Evolutionary conservation across 1,284 basidiomycete species (phyloP), one percentile per base, ranked within the genome.

Genomic region (Laetiporus sulphureus): DNA sequence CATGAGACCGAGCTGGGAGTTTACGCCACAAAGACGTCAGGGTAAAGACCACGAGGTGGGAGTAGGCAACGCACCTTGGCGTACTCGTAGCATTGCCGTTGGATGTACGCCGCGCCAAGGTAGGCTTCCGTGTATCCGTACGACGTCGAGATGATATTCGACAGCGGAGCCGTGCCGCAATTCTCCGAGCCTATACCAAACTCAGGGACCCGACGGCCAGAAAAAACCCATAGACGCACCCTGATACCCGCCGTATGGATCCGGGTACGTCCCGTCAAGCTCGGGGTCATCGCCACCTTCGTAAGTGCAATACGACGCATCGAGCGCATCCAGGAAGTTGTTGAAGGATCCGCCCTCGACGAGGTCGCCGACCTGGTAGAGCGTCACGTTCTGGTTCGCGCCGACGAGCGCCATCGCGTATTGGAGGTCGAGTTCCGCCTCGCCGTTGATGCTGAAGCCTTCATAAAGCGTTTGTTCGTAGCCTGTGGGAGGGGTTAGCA

Each of bases 101-200:
- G 57, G 12, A 72, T 65, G 54, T 71, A 77, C 18, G 55, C 54
- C 2, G 61, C 42, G 0, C 69, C 67, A 8, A 72, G 56, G 24
- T 66, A 64, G 3, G 63, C 63, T 54, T 78, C 75, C 37, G 69
- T 63, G 44, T 64, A 68, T 29, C 60, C 61, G 49, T 76, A 78
- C 0, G 76, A 79, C 1, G 71, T 68, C 10, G 75, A 77, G 18
- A 79, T 71, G 36, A 77, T 71, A 42, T 76, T 62, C n/a, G 75
- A 62, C 1, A 59, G 58, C 20, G 57, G 47, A 24, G 58, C 52
- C 35, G 57, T 60, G 24, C 66, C 67, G 47, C 67, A 68, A 13
- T 61, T 58, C 36, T 61, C 59, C 8, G 56, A 47, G 2, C 46
- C 40, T 41, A 20, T 15, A 5, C 31, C 5, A 10, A 7, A 25